Conservation (phyloP, 2,329 filamentous ascomycete genomes). For the Eutypella sp. region DNA sequence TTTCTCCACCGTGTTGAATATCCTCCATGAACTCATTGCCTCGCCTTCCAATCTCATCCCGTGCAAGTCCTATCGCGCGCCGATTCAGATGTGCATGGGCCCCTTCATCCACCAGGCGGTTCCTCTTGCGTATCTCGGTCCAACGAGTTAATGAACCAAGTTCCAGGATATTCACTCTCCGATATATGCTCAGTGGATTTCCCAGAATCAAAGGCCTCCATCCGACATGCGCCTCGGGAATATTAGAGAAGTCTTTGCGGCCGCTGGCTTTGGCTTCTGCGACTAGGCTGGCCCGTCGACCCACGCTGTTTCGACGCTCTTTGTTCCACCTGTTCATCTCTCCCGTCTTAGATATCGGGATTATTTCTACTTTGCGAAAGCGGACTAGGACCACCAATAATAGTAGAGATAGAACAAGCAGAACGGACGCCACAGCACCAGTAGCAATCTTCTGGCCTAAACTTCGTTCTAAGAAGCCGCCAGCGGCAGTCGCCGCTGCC, state of each 20-base stretch:
- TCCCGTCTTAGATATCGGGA: conserved; percentile 54
- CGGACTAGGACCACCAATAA: conserved; percentile 59
- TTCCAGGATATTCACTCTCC: conserved; percentile 68
- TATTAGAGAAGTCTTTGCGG: conserved; percentile 23
- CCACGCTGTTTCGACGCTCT: conserved; percentile 43
- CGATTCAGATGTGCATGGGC: conserved; percentile 31
- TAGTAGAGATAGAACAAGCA: conserved; percentile 59
- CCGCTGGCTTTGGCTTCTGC: conserved; percentile 27
- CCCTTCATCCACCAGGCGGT: conserved; percentile 48
- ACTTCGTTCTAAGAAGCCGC: conserved; percentile 60
- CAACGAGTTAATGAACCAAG: conserved; percentile 63
- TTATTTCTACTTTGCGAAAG: conserved; percentile 63
- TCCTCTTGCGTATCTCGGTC: conserved; percentile 64
- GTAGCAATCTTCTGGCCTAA: conserved; percentile 65
- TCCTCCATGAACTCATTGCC: conserved; percentile 22
- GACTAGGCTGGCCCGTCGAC: conserved; percentile 37
- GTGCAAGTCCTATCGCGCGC: conserved; percentile 27
- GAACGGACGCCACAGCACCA: conserved; percentile 61
- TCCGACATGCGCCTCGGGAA: conserved; percentile 48
- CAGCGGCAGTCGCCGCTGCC: conserved; percentile 62
- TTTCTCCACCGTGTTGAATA: conserved; percentile 25
- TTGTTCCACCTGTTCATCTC: conserved; percentile 51
- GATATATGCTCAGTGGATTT: conserved; percentile 62
- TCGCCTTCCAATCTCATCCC: conserved; percentile 23
- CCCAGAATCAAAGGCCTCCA: conserved; percentile 70